These are phyloP conservation scores for Blastobotrys chiropterorum DNA, from an alignment of 805 yeast genomes.

Conservation along the genomic window DNA sequence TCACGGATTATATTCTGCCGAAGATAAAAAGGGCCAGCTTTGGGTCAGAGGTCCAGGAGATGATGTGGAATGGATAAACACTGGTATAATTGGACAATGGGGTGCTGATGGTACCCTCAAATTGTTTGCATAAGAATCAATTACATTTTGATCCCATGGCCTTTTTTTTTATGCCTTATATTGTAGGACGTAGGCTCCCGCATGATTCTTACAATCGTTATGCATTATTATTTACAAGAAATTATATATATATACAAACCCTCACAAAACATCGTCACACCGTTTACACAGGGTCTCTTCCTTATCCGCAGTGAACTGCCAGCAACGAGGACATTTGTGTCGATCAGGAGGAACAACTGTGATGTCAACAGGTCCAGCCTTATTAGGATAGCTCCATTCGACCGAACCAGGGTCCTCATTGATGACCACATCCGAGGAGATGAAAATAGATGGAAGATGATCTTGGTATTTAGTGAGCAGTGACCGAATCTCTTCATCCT, in stretches of 20 bases:
- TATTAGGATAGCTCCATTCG: constrained; percentile 28
- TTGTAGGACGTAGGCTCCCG: too few species aligned
- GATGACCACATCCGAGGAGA: constrained; percentile 55
- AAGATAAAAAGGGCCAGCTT: constrained; percentile 22
- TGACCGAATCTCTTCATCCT: constrained; percentile 12
- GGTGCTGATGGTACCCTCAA: constrained; percentile 27
- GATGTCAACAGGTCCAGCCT: constrained; percentile 31
- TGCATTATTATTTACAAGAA: neutral
- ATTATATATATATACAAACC: neutral
- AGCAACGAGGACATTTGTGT: constrained; percentile 86
- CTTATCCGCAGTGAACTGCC: constrained; percentile 61
- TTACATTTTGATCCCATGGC: too few species aligned
- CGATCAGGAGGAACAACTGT: constrained; percentile 41
- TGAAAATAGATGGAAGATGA: constrained; percentile 51
- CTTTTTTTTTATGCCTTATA: too few species aligned
- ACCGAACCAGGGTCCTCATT: constrained; percentile 18
- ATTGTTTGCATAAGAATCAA: constrained; percentile 3
- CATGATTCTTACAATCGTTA: too few species aligned
- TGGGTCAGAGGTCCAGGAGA: constrained; percentile 22
- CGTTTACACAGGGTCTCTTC: constrained; percentile 57
- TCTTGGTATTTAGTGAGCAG: constrained; percentile 28
- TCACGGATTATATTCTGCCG: constrained; percentile 18
- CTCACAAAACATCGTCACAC: constrained; percentile 42
- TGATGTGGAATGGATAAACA: constrained; percentile 20
- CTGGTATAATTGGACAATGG: constrained; percentile 22